These are phyloP conservation scores for Globisporangium yorkense DNA, from an alignment of 352 stramenopile genomes.

Conservation along the genomic window DNA sequence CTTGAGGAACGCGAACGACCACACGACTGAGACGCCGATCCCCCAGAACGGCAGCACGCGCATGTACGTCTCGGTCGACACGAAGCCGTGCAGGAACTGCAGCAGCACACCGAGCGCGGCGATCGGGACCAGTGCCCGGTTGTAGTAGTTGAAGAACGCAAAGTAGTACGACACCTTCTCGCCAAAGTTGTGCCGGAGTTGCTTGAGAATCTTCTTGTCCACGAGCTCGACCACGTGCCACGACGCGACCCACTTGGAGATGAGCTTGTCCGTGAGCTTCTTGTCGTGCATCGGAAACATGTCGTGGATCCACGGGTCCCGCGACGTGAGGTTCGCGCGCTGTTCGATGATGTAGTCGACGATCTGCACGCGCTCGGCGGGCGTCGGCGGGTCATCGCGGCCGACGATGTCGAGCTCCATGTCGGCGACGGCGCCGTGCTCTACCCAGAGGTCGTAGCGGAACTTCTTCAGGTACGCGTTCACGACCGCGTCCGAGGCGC, in stretches of 20 bases:
- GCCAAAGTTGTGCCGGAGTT: conserved; percentile 73
- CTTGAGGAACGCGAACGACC: conserved; percentile 81
- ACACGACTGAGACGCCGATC: conserved; percentile 70
- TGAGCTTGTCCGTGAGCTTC: conserved; percentile 54
- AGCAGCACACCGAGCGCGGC: conserved; percentile 60
- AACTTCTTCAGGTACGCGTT: conserved; percentile 60
- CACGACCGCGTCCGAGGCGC: conserved; percentile 53
- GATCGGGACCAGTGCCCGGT: conserved; percentile 64
- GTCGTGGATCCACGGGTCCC: conserved; percentile 69
- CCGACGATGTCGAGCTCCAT: conserved; percentile 67
- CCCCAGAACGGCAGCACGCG: conserved; percentile 77
- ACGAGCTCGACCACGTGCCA: conserved; percentile 45
- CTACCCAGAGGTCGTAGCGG: conserved; percentile 67
- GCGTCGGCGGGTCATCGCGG: conserved; percentile 51
- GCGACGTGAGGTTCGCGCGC: conserved; percentile 46
- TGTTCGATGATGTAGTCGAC: conserved; percentile 83
- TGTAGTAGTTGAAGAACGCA: conserved; percentile 83
- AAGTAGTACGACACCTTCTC: conserved; percentile 89
- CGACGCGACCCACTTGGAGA: conserved; percentile 61
- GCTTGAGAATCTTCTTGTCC: conserved; percentile 59
- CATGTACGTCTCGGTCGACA: conserved; percentile 72
- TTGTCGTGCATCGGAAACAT: conserved; percentile 84
- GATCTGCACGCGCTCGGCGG: conserved; percentile 80
- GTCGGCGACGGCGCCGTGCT: conserved; percentile 73
- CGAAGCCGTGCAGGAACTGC: conserved; percentile 39